Evolutionary conservation across 2,329 filamentous ascomycete genomes (phyloP).

Genomic region (Penicillium sp.): DNA sequence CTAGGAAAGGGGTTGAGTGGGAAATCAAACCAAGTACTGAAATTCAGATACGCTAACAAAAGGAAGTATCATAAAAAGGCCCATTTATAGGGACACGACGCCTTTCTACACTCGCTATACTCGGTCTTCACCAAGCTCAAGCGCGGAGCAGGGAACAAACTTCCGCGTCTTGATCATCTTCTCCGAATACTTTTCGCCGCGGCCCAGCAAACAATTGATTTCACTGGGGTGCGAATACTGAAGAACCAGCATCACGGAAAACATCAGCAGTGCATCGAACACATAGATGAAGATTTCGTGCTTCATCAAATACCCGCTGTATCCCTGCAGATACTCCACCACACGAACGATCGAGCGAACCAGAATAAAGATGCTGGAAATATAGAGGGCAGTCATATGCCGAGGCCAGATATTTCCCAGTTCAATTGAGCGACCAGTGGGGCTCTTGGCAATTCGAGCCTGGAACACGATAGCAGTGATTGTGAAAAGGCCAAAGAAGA

Average conservation of each 20-base stretch:
- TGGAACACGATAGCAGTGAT: slow-evolving; percentile 27
- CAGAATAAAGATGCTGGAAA: slow-evolving; percentile 28
- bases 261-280: slow-evolving; percentile 35
- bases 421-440: slow-evolving; percentile 25
- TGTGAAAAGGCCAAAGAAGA: slow-evolving; percentile 32
- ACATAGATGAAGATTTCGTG: slow-evolving; percentile 34
- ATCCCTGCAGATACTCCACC: slow-evolving; percentile 32
- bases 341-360: slow-evolving; percentile 32
- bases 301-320: slow-evolving; percentile 30
- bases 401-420: slow-evolving; percentile 33
- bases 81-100: background rate
- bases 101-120: background rate
- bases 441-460: slow-evolving; percentile 27
- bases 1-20: background rate
- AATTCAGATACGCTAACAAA: background rate
- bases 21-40: background rate
- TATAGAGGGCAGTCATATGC: slow-evolving; percentile 34
- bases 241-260: slow-evolving; percentile 22
- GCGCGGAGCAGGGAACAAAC: slow-evolving; percentile 7
- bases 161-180: slow-evolving; percentile 14
- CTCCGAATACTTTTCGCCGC: slow-evolving; percentile 16
- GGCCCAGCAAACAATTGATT: slow-evolving; percentile 24
- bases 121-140: background rate
- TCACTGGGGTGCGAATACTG: slow-evolving; percentile 27
- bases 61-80: background rate